Evolutionary conservation across 2,329 filamentous ascomycete genomes (phyloP), one percentile per base, ranked within the genome.

Genomic region (Hysterium pulicare): DNA sequence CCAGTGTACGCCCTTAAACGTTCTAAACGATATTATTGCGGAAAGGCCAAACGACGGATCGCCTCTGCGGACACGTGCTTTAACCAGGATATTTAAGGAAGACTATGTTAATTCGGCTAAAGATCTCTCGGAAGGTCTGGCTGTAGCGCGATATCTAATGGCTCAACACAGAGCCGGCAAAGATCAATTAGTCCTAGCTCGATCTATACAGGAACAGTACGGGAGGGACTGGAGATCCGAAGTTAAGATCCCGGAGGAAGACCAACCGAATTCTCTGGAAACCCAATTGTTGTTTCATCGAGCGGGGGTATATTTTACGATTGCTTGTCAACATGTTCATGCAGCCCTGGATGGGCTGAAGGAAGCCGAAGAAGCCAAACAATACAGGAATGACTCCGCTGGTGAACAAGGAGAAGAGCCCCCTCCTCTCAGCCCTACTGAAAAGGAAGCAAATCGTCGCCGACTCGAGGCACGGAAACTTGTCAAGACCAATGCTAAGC

Each of bases 281-380:
- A 74, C 78, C 36, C 88, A 93, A 58, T 65, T 93, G 4, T 66
- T 87, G 4, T 91, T 93, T 61, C 84, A 90, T 52, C 79, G 88
- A 34, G 88, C 82, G 1, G 79, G 80, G 4, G 81, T 82, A 4
- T 86, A 90, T 61, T 71, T 94, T 26, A 79, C 78, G 3, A 74
- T 89, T 55, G 86, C 88, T 10, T 87, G 81, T 55, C 73, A 82
- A 43, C 71, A 83, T 55, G 78, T 90, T 33, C 68, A 77, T 44
- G 67, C 68, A 15, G 79, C 83, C 13, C 61, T 87, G 16, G 66
- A 75, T 39, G 72, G 71, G 1, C 54, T 74, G 40, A 59, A 66
- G 45, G 65, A 69, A 19, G 59, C 61, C n/a, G 57, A 67, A 44
- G 66, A 66, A 40, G 53, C 61, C 8, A 59, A 57, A 55, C 53